Evolutionary conservation across 768 basidiomycete species (phyloP), one percentile per base, ranked within the genome.

Genomic region (Lactarius tabidus): DNA sequence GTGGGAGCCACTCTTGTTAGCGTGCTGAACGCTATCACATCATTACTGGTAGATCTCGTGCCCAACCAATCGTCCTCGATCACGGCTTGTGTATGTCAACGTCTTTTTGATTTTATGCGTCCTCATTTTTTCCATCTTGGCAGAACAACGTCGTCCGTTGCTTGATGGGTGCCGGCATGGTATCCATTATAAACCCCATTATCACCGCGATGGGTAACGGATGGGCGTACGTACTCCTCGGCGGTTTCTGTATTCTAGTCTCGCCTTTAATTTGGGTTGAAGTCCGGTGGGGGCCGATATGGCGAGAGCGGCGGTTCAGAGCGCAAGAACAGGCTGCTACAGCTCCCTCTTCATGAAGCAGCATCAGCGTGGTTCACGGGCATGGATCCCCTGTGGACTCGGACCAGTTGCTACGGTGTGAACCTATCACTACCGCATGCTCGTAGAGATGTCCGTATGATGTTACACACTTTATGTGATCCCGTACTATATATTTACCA

Each of bases 61-160:
- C 88, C 88, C 4, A 69, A 73, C 0, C 85, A 87, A 62, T 81
- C 87, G 43, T 87, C 88, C 14, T 84, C 88, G 7, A 80, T 89
- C 9, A 88, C 86, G 1, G 89, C 88, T 57, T 90, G 88, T 62
- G 89, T 90, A 72, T 69, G 87, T 80, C 28, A 29, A 9, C 54
- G 60, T 15, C 55, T 52, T 28, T 23, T 29, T 12, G 7, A 31
- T 14, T 6, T 38, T 53, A 26, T 59, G 18, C 38, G 36, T 17
- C 18, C 51, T 20, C 35, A 54, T 10, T 38, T 51, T n/a, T 7
- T 52, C 18, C 43, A 28, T 54, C 2, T 26, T 41, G 26, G 53
- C 70, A 91, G 90, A 90, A 87, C 72, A 91, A 90, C 67, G 74
- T 90, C 23, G 80, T 88, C 15, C 84, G 89, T 36, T 89, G 89